Base-by-base conservation (phyloP, 192 early-diverging fungal species). In the Spizellomyces punctatus region DNA sequence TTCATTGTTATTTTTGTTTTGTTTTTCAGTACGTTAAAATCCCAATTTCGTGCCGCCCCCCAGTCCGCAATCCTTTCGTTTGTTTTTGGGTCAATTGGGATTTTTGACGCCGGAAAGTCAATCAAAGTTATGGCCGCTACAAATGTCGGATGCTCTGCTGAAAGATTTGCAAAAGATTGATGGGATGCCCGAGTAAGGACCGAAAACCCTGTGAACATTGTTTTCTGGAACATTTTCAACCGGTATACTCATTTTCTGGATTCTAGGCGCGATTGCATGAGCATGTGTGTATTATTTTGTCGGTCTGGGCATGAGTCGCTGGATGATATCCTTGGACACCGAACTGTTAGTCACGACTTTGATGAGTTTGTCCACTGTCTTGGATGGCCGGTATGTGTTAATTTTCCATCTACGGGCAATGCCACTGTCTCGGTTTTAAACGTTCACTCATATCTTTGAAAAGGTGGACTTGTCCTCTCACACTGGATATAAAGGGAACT, bases 61-160 rank as follows among this genome's bases (percentile, higher is more conserved):
- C 60, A 89, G 86, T 16, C 74, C 86, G 4, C 72, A 80, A 46
- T 80, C 69, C 27, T 88, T 88, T 64, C 72, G 92, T 47, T 67
- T 91, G 21, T 79, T 92, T 46, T 72, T 93, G 58, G 76, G 88
- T 5, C 87, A 90, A 21, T 72, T 89, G 44, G 93, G 93, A 12
- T 89, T 83, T 43, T 76, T 94, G 0, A 75, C 80, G 0, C 56
- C 65, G 17, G 84, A 91, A 46, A 88, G 82, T 57, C 75, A 86
- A 43, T 77, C 81, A 10, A 83, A 82, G 22, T 71, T 94, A 43
- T 80, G 84, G 21, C 90, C 91, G 5, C 64, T 94, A 41, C 72
- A 69, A n/a, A 81, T 92, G 9, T 84, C 89, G 5, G 90, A 92
- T 36, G 73, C 70, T 5, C 57, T 92, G 27, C 67, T 90, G 55